A percentile compares a stretch with the other conserved stretches of the same genome.
Conservation (phyloP, 768 basidiomycete species). For the Collybia sordida region DNA sequence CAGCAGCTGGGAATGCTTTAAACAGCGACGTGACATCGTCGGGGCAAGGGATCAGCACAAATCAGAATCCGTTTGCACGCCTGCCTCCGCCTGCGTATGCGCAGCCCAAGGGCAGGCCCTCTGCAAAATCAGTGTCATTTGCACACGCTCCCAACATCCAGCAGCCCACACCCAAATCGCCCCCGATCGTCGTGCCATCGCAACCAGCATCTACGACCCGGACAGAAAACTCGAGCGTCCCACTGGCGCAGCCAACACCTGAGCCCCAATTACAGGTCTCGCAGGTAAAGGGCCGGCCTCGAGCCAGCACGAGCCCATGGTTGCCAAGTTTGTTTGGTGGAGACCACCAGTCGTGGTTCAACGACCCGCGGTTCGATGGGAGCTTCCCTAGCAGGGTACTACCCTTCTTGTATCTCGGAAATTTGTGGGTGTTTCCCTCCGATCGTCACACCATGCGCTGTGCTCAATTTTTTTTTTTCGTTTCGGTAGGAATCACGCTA, state of each 20-base stretch:
- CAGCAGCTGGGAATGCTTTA: no score
- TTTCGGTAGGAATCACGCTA: conserved; percentile 77
- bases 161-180: conserved; percentile 6
- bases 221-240: conserved; percentile 2
- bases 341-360: conserved; percentile 92
- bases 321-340: conserved; percentile 57
- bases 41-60: background rate
- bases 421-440: conserved; percentile 63
- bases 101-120: conserved; percentile 33
- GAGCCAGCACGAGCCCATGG: conserved; percentile 71
- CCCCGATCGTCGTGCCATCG: conserved; percentile 28
- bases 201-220: background rate
- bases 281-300: conserved; percentile 49
- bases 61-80: background rate
- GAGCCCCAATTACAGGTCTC: background rate
- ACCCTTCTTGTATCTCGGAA: conserved; percentile 92
- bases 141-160: conserved; percentile 24
- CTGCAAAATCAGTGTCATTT: conserved; percentile 53
- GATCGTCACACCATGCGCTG: conserved; percentile 4
- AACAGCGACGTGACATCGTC: background rate
- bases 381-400: conserved; percentile 93
- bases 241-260: background rate
- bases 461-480: background rate
- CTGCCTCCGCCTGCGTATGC: conserved; percentile 12
- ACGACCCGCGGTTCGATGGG: conserved; percentile 90